Evolutionary conservation across 2,329 filamentous ascomycete genomes (phyloP).

Genomic region (Amylocarpus encephaloides): DNA sequence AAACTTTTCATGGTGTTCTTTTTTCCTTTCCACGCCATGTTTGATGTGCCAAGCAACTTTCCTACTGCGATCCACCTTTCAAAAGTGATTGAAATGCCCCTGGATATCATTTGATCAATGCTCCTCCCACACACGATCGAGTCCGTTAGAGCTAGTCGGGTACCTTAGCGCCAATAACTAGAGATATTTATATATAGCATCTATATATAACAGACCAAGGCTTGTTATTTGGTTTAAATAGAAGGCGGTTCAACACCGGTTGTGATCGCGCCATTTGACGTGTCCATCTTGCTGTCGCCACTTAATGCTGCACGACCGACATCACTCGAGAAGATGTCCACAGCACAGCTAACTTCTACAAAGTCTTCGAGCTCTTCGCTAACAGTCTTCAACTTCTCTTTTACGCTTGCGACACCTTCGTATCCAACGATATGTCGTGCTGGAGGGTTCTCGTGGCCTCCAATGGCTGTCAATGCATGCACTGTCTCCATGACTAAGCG

Average conservation of each 20-base stretch:
- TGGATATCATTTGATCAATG: too few relatives aligned
- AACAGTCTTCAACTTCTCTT: slow-evolving; percentile 93
- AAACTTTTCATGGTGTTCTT: too few relatives aligned
- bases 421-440: slow-evolving; percentile 89
- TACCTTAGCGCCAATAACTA: too few relatives aligned
- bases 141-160: too few relatives aligned
- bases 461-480: slow-evolving; percentile 83
- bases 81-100: too few relatives aligned
- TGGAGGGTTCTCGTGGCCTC: slow-evolving; percentile 91
- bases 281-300: slow-evolving; percentile 17
- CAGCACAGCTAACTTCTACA: slow-evolving; percentile 66
- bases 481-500: slow-evolving; percentile 81
- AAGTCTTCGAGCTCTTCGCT: slow-evolving; percentile 97
- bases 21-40: too few relatives aligned
- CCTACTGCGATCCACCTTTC: too few relatives aligned
- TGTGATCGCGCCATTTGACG: background rate
- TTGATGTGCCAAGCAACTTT: too few relatives aligned
- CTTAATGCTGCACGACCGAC: slow-evolving; percentile 24
- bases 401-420: slow-evolving; percentile 80
- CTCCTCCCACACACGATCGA: too few relatives aligned
- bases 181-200: too few relatives aligned
- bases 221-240: too few relatives aligned
- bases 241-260: background rate
- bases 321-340: slow-evolving; percentile 31
- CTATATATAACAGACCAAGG: too few relatives aligned